Percentiles rank a stretch among this genome's conserved stretches.
phyloP scores from a whole-genome alignment of 2,329 filamentous ascomycete species.

The Xylariaceae sp. region DNA sequence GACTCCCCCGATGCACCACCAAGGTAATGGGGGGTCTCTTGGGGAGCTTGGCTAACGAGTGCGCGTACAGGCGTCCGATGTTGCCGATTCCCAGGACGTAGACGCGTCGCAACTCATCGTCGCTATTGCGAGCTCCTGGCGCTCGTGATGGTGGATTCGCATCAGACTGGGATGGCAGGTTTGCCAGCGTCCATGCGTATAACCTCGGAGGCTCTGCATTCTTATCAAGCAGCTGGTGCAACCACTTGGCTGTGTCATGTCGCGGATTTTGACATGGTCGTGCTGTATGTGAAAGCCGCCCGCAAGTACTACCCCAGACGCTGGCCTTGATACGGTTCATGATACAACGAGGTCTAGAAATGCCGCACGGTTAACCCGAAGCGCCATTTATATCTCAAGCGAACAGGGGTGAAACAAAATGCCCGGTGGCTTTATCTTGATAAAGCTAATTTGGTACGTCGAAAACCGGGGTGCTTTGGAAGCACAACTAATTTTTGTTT shows the following conservation, averaged over 20 bases:
- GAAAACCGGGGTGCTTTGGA: no score
- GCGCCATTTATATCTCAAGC: not conserved
- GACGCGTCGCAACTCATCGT: constrained; percentile 52
- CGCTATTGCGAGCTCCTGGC: not conserved
- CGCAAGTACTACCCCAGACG: not conserved
- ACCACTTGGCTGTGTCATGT: constrained; percentile 23
- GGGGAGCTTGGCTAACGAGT: constrained; percentile 63
- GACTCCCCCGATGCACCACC: constrained; percentile 66
- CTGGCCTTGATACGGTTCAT: constrained; percentile 13
- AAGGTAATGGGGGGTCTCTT: constrained; percentile 75
- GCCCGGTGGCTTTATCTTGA: no score
- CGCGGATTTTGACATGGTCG: constrained; percentile 3
- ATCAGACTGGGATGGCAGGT: constrained; percentile 14
- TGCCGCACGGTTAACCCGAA: not conserved
- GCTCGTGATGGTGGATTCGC: not conserved
- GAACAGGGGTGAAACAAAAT: no score
- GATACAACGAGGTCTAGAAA: not conserved
- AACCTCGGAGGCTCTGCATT: constrained; percentile 25
- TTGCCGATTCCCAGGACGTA: constrained; percentile 82
- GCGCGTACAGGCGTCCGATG: constrained; percentile 77
- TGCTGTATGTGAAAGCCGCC: not conserved
- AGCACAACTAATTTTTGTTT: no score
- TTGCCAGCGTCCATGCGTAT: constrained; percentile 36
- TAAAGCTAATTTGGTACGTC: no score
- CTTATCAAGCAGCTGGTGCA: constrained; percentile 27